Evolutionary conservation across 1,139 yeast species (phyloP).

Genomic region (Chernovozyma aurita): DNA sequence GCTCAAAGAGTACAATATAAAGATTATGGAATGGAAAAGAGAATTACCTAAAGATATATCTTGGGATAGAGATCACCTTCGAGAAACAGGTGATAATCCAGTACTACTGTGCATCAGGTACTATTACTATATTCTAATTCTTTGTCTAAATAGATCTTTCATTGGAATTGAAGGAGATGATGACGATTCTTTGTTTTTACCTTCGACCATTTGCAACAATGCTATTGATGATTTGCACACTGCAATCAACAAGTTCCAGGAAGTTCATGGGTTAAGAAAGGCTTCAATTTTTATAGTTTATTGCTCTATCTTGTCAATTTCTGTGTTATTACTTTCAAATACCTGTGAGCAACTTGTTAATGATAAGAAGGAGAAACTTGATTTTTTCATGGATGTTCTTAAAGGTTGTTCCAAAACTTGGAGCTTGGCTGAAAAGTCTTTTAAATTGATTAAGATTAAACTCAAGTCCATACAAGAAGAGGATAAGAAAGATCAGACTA

Average conservation of each 20-base stretch:
- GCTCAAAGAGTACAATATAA: conserved; percentile 40
- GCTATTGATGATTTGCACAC: conserved; percentile 41
- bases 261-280: conserved; percentile 37
- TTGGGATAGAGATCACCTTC: conserved; percentile 44
- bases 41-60: conserved; percentile 44
- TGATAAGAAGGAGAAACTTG: conserved; percentile 24
- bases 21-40: conserved; percentile 48
- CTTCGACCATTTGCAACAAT: conserved; percentile 31
- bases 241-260: conserved; percentile 33
- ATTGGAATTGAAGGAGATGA: conserved; percentile 19
- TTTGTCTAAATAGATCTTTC: conserved; percentile 59
- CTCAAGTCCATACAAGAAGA: conserved; percentile 10
- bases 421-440: conserved; percentile 47
- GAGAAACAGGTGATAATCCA: conserved; percentile 45
- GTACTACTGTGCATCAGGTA: conserved; percentile 49
- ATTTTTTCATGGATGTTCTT: conserved; percentile 36
- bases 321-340: conserved; percentile 39
- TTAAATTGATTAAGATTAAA: conserved; percentile 35
- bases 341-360: conserved; percentile 23
- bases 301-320: conserved; percentile 43
- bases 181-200: conserved; percentile 16
- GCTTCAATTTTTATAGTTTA: conserved; percentile 46
- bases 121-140: conserved; percentile 52
- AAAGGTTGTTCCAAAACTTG: conserved; percentile 42
- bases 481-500: conserved; percentile 1